Evolutionary conservation across 768 basidiomycete genomes (phyloP).

Genomic region (Lentinus tigrinus): DNA sequence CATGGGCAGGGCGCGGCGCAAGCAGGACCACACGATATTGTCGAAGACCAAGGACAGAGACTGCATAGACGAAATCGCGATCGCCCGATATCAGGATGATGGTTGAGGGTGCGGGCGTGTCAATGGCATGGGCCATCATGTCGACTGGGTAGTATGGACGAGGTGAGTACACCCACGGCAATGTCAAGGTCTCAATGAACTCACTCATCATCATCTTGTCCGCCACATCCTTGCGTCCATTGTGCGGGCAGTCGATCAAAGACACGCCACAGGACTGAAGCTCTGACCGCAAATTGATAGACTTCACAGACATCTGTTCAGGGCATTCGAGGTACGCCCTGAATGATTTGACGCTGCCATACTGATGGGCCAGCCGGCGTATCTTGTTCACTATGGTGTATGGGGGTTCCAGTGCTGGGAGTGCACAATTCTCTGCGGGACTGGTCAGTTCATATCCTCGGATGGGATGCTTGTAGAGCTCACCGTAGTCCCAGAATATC

Average conservation of each 20-base stretch:
- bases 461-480: constrained; percentile 1
- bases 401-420: constrained; percentile 38
- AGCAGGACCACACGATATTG: constrained; percentile 25
- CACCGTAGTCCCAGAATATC: constrained; percentile 44
- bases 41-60: constrained; percentile 24
- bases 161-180: constrained; percentile 12
- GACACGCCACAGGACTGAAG: constrained; percentile 51
- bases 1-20: constrained; percentile 32
- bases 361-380: constrained; percentile 42
- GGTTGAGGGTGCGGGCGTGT: constrained; percentile 51
- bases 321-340: constrained; percentile 54
- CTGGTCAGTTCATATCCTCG: not conserved
- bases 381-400: constrained; percentile 44
- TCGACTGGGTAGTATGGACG: constrained; percentile 49
- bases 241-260: constrained; percentile 32
- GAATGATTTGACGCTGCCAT: constrained; percentile 48
- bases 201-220: constrained; percentile 53
- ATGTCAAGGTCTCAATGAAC: not conserved
- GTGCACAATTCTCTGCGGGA: constrained; percentile 38
- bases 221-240: constrained; percentile 33
- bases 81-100: constrained; percentile 66
- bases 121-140: constrained; percentile 66
- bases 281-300: constrained; percentile 37
- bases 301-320: constrained; percentile 35
- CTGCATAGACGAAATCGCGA: constrained; percentile 64